Evolutionary conservation across 257 asterid species (phyloP).

Genomic region (Marsdenia floribunda): DNA sequence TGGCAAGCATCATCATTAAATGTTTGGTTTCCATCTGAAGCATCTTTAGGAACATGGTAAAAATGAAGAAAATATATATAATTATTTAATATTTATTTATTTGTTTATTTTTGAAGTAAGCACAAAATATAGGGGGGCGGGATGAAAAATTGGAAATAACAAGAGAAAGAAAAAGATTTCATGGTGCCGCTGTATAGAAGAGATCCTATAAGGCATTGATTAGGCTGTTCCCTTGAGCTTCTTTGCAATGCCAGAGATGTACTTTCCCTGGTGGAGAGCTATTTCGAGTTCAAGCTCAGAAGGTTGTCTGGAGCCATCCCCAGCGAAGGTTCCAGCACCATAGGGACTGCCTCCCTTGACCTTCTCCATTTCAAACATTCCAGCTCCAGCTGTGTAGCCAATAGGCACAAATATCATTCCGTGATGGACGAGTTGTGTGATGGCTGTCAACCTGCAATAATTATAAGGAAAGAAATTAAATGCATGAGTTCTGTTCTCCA

Average conservation of each 20-base stretch:
- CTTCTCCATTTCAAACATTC: slow-evolving; percentile 53
- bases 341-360: slow-evolving; percentile 36
- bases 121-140: no score
- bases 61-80: no score
- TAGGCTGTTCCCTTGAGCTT: slow-evolving; percentile 25
- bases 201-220: not conserved
- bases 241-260: slow-evolving; percentile 28
- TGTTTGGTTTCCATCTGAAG: no score
- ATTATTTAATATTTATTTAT: no score
- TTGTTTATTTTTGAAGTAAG: no score
- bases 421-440: slow-evolving; percentile 60
- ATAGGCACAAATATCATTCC: slow-evolving; percentile 65
- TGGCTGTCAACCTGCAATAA: slow-evolving; percentile 49
- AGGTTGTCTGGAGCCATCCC: slow-evolving; percentile 33
- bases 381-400: slow-evolving; percentile 61
- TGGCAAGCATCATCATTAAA: no score
- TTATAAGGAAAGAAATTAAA: no score
- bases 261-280: slow-evolving; percentile 34
- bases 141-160: no score
- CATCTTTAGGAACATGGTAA: no score
- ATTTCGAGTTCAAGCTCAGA: slow-evolving; percentile 23
- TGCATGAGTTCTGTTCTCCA: no score
- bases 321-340: slow-evolving; percentile 41
- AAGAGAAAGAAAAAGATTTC: no score
- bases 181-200: no score